Evolutionary conservation across 2,329 filamentous ascomycete species (phyloP), one percentile per base, ranked within the genome.

Genomic region (Colletotrichum karsti): DNA sequence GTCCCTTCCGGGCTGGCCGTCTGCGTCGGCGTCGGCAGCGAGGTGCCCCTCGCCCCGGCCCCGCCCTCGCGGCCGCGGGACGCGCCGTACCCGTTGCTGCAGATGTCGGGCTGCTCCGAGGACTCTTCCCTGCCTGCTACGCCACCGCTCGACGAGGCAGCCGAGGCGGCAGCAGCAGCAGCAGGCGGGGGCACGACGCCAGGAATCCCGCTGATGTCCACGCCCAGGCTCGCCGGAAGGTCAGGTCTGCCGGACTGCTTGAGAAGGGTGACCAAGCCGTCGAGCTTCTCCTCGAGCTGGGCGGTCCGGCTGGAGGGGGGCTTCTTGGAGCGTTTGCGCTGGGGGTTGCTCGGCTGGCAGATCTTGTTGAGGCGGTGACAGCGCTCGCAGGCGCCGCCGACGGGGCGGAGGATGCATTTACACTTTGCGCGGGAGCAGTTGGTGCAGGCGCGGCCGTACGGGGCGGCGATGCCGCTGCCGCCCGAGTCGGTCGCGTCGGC

Each of bases 401-500:
- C 71, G 3, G 72, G 65, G 20, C 76, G 74, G 44, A 80, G 74
- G 28, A 82, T 78, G 69, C 82, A 84, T 74, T 82, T 83, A 74
- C 82, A 82, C 63, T 84, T 84, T 35, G 82, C 81, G 51, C 78
- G 80, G 51, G 78, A 77, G 70, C 82, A 84, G 60, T 78, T 80
- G 46, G 74, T 70, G 57, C 82, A 83, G 7, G 82, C 78, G 35
- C 79, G 77, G 26, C 82, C 81, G 65, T 84, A 81, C 9, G 79
- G 78, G 3, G 79, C 79, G 1, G 79, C 24, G 54, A 69, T 69
- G 15, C 67, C 63, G 30, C 54, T 28, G 6, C 62, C 22, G 39
- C 63, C 64, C 30, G 33, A 35, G 10, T 12, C 33, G 30, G 30
- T 5, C 9, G 37, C 44, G 10, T 46, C 18, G 33, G 18, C 30